Base-by-base conservation (phyloP, 352 stramenopile genomes). In the Phytophthora pistaciae region DNA sequence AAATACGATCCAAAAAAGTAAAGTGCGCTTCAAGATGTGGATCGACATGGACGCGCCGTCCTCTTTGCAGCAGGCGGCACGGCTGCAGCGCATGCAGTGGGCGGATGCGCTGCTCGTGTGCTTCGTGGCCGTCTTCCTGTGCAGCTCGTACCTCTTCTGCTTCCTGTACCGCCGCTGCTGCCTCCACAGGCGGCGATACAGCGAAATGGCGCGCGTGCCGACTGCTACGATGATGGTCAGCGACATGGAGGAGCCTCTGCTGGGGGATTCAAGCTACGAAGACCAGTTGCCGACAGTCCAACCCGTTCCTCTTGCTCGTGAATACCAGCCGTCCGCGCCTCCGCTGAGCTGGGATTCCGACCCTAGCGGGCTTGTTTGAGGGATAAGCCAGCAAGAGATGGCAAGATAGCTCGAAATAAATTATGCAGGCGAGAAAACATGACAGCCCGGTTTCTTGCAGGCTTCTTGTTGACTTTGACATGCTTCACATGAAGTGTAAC, bases 221-320 rank as follows among this genome's bases (percentile, higher is more conserved):
- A 77, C 40, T 23, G 61, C 75, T 27, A 49, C 66, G 5, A 36
- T 88, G 29, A 68, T 82, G 21, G 73, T 88, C 13, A 87, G 72
- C 60, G 82, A 94, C 65, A 88, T 93, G 80, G 77, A 92, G 55
- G 72, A 92, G 68, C 85, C 87, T 20, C 81, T 94, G 46, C 74
- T 94, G 7, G 70, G 78, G 0, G 72, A 64, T 5, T 68, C 69
- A 4, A 69, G 75, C 29, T 87, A 90, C 64, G 67, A 91, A 66
- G 66, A 82, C 38, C 60, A 89, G 25, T 70, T 81, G 9, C 66
- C 72, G 13, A 23, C 53, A 14, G 74, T 78, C 31, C 75, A 91
- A 18, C 23, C 42, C 18, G 50, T 68, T 1, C 79, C 84, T 29
- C 84, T 89, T 7, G 75, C 84, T 8, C 85, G 87, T 57, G 64